Conservation (phyloP, 208 protist genomes). For the Angomonas desouzai region DNA sequence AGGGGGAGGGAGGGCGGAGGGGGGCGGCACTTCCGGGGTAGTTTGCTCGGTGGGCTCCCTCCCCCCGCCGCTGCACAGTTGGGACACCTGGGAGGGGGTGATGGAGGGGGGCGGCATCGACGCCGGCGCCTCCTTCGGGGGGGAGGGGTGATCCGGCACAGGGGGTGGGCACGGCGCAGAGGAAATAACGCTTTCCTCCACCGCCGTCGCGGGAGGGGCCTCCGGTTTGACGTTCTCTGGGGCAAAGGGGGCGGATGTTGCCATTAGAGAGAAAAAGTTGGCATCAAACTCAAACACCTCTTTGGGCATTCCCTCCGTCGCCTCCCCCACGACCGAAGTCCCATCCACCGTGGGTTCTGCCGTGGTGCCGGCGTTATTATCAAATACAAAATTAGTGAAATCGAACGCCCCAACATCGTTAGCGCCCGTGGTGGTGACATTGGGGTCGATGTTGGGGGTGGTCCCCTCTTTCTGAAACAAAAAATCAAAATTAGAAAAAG, state of each 20-base stretch:
- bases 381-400: slow-evolving; percentile 15
- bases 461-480: slow-evolving; percentile 7
- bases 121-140: not conserved
- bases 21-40: not conserved
- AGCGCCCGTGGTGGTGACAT: not conserved
- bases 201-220: not conserved
- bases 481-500: not conserved
- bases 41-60: not conserved
- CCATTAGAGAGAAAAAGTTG: not conserved
- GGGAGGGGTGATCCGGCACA: not conserved
- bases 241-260: not conserved
- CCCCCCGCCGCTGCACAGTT: not conserved
- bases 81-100: not conserved
- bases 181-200: no score
- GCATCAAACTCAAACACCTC: not conserved
- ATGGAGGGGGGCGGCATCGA: slow-evolving; percentile 4
- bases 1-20: not conserved
- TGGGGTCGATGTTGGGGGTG: not conserved
- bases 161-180: no score
- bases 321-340: not conserved
- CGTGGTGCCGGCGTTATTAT: not conserved
- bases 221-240: not conserved
- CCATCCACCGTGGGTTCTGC: not conserved
- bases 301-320: not conserved
- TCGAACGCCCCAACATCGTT: slow-evolving; percentile 2